Conservation (phyloP, 306 rosid genomes). For the Acacia acuminata region DNA sequence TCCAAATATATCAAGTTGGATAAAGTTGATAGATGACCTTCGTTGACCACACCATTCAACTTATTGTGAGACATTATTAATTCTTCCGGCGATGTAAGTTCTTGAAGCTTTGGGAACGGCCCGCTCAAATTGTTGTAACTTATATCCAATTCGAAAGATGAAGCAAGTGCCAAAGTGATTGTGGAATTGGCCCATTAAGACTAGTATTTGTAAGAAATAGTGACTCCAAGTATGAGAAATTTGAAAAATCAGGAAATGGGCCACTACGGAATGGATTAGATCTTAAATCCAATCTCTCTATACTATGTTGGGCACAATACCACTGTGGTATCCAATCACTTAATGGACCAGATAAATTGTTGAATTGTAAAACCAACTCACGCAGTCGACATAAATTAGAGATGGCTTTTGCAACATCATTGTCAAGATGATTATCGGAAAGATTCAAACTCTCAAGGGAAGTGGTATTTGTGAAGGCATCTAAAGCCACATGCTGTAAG, state of each 20-base stretch:
- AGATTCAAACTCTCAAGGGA: not conserved
- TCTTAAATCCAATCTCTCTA: not conserved
- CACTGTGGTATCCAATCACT: not conserved
- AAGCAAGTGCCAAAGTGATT: too few species aligned
- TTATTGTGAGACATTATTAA: too few species aligned
- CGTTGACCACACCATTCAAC: too few species aligned
- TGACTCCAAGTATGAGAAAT: not conserved
- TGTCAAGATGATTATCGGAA: fast-evolving
- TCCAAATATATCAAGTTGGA: too few species aligned
- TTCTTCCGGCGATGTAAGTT: too few species aligned
- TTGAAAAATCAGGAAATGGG: not conserved
- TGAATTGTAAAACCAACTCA: not conserved
- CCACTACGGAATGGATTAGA: not conserved
- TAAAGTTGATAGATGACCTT: too few species aligned
- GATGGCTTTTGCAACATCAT: not conserved
- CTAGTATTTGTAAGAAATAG: not conserved
- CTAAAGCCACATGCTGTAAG: not conserved
- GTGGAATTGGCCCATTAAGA: not conserved
- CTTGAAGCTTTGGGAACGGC: too few species aligned
- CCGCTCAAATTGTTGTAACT: not conserved
- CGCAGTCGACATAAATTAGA: not conserved
- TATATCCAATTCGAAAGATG: too few species aligned
- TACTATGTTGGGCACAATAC: not conserved
- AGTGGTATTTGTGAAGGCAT: not conserved
- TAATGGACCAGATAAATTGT: not conserved